Evolutionary conservation across 2,329 filamentous ascomycete species (phyloP), one percentile per base, ranked within the genome.

Genomic region (Diaporthe caulivora): DNA sequence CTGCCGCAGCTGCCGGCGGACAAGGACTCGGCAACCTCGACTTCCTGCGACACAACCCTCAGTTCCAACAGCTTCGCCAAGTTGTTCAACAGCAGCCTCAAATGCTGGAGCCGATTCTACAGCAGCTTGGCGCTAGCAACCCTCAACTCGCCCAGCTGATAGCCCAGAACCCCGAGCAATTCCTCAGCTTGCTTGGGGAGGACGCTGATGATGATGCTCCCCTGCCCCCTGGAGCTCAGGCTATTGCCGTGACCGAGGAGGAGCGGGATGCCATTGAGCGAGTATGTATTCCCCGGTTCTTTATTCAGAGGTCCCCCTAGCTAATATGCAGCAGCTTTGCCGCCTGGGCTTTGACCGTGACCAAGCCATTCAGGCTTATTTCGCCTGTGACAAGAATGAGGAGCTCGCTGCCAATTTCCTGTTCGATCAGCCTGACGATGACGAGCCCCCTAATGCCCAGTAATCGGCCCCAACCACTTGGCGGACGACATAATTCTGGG

Each of bases 381-480:
- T 99, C 82, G 97, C 97, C 44, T 99, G 97, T 84, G 97, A 99
- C 85, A 99, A 98, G 90, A 98, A 99, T 83, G 97, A 99, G 85
- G 97, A 99, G 84, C 89, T 99, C 68, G 97, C 97, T 0, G 97
- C 97, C 76, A 99, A 99, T 85, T 98, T 98, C 84, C 88, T 99
- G 74, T 99, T 99, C 81, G 97, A 99, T 79, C 95, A 98, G 85
- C 95, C 95, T 13, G 95, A 97, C 75, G 95, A 98, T 62, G 92
- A 94, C 47, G 92, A 93, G 73, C 84, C 87, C 42, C 80, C 83
- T 13, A 81, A 84, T 42, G 75, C 74, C 75, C 85, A 86, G 79
- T 87, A 84, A 82, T 42, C n/a, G 44, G 49, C n/a, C 55, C 17
- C 42, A 13, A 26, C 21, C 9, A 49, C 34, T 40, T 53, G 53